These are phyloP conservation scores for Leishmania arabica DNA, from an alignment of 208 protist genomes.

Conservation along the genomic window DNA sequence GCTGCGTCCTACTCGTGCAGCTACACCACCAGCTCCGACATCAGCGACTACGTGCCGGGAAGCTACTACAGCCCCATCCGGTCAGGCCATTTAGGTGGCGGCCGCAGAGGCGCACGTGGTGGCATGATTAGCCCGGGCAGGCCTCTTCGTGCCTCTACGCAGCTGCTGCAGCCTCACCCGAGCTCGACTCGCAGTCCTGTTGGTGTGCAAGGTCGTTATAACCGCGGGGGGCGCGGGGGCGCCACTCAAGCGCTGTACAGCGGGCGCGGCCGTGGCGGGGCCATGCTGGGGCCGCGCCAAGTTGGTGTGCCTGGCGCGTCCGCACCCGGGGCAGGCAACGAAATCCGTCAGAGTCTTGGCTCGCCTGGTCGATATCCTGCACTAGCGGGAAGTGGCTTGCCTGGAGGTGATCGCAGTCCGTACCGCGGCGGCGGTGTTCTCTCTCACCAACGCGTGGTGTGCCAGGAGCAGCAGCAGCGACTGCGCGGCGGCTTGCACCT, in stretches of 20 bases:
- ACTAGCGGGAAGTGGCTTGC: background rate
- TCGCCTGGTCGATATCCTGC: background rate
- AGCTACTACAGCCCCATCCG: conserved; percentile 30
- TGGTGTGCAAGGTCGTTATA: background rate
- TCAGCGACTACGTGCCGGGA: conserved; percentile 23
- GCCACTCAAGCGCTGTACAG: background rate
- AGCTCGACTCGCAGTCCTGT: background rate
- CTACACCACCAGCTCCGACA: conserved; percentile 30
- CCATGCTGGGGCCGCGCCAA: background rate
- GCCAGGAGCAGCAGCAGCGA: conserved; percentile 6
- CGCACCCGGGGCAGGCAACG: background rate
- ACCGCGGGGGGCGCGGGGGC: background rate
- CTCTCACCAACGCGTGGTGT: background rate
- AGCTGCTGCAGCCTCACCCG: background rate
- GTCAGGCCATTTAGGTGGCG: background rate
- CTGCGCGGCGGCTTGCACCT: conserved; percentile 5
- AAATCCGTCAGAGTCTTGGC: background rate
- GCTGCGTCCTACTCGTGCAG: conserved; percentile 27
- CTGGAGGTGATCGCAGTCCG: background rate
- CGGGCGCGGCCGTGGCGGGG: background rate
- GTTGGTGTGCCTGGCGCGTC: background rate
- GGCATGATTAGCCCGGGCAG: background rate
- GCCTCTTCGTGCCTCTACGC: background rate
- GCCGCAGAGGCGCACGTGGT: background rate
- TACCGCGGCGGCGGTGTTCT: background rate